Evolutionary conservation across 2,329 filamentous ascomycete species (phyloP).

Genomic region (Neoascochyta sp.): DNA sequence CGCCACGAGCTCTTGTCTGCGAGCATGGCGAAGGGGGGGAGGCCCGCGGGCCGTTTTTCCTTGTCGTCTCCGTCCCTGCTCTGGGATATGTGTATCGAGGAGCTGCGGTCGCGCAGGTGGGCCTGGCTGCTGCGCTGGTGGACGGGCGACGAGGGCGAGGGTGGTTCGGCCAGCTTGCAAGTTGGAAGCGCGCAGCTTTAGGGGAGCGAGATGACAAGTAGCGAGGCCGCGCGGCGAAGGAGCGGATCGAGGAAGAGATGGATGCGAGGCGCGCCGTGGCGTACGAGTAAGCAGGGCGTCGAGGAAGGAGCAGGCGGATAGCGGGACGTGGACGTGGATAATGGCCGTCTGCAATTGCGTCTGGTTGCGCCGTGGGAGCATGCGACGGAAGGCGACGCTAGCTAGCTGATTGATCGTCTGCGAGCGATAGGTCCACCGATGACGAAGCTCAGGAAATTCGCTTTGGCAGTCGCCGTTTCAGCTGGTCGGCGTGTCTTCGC

Average conservation of each 20-base stretch:
- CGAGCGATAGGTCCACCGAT: slow-evolving; percentile 15
- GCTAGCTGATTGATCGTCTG: slow-evolving; percentile 5
- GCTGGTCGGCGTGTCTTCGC: too few species aligned
- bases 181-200: too few species aligned
- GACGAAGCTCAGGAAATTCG: slow-evolving; percentile 13
- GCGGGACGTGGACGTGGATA: too few species aligned
- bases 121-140: slow-evolving; percentile 26
- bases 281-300: too few species aligned
- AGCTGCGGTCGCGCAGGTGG: slow-evolving; percentile 28
- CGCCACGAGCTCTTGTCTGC: slow-evolving; percentile 63
- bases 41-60: slow-evolving; percentile 17
- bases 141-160: slow-evolving; percentile 18
- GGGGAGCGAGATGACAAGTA: too few species aligned
- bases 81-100: slow-evolving; percentile 32
- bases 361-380: too few species aligned
- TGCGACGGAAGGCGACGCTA: slow-evolving; percentile 14
- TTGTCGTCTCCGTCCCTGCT: slow-evolving; percentile 22
- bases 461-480: neutral
- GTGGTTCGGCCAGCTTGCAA: slow-evolving; percentile 28
- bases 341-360: too few species aligned
- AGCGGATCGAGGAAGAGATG: too few species aligned
- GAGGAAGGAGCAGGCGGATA: too few species aligned
- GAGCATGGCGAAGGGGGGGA: slow-evolving; percentile 60
- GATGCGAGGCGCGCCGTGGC: too few species aligned
- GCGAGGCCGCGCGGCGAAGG: too few species aligned